phyloP scores from a whole-genome alignment of 441 rosid species.

The Brassica balearica region DNA sequence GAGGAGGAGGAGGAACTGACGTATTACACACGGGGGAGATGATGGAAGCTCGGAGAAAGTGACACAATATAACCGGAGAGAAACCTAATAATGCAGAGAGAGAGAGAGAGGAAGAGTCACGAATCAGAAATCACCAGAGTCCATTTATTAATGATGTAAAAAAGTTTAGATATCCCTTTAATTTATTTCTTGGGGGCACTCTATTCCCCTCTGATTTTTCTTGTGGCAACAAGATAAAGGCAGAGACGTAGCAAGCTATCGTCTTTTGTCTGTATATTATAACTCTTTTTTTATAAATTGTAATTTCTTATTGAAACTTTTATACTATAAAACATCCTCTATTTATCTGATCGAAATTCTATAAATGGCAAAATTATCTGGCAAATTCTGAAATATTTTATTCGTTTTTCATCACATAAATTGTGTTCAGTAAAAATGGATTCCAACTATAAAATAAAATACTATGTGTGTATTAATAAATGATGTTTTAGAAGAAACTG shows the following conservation, averaged over 20 bases:
- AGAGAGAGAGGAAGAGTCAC: not conserved
- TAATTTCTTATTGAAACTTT: not conserved
- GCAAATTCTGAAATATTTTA: not conserved
- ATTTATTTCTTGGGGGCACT: slow-evolving; percentile 5
- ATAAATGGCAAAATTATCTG: not conserved
- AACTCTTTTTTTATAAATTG: not conserved
- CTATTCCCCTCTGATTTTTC: slow-evolving; percentile 15
- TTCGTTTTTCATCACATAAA: not conserved
- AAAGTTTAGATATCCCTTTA: not conserved
- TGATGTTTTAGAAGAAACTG: not conserved
- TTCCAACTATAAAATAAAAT: not conserved
- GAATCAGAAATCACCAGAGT: slow-evolving; percentile 35
- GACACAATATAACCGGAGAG: slow-evolving; percentile 33
- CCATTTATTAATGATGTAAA: slow-evolving; percentile 40
- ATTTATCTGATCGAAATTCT: not conserved
- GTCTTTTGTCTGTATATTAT: slow-evolving; percentile 26
- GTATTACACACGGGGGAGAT: slow-evolving; percentile 37
- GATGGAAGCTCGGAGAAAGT: slow-evolving; percentile 44
- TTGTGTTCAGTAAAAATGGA: not conserved
- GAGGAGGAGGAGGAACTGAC: slow-evolving; percentile 8
- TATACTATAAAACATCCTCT: not conserved
- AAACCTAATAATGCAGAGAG: slow-evolving; percentile 36
- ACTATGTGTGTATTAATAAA: not conserved
- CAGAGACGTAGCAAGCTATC: slow-evolving; percentile 22
- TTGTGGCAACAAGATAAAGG: slow-evolving; percentile 31